These are phyloP conservation scores for Saccharomyces cerevisiae DNA, from an alignment of 805 yeast species.

Conservation along the genomic window DNA sequence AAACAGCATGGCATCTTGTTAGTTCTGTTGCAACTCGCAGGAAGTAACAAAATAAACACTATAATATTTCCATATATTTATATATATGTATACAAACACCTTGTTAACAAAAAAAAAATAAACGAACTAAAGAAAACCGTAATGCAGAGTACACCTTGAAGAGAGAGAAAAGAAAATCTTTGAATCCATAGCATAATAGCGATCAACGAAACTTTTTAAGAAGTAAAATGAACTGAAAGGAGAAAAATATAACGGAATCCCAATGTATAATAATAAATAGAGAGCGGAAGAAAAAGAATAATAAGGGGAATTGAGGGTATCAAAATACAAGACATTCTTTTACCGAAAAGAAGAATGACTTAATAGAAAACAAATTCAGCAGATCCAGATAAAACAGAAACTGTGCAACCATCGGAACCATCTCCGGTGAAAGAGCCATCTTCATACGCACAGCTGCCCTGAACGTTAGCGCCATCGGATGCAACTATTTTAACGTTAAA, in stretches of 20 bases:
- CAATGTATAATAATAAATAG: neutral
- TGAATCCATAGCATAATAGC: neutral
- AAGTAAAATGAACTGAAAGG: neutral
- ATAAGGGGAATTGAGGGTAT: neutral
- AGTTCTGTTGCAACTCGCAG: neutral
- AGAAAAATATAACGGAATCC: neutral
- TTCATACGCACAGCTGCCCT: slow-evolving; percentile 74
- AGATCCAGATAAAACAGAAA: slow-evolving; percentile 44
- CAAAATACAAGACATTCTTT: neutral
- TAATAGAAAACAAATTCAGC: slow-evolving; percentile 48
- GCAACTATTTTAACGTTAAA: slow-evolving; percentile 75
- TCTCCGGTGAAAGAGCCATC: slow-evolving; percentile 60
- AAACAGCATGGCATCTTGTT: neutral
- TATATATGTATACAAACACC: neutral
- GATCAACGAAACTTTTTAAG: neutral
- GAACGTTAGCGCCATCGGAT: slow-evolving; percentile 51
- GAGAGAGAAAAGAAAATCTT: neutral
- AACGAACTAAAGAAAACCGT: neutral
- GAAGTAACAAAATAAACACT: neutral
- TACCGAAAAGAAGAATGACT: neutral
- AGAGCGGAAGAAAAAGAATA: neutral
- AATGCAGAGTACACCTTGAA: neutral
- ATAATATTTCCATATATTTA: neutral
- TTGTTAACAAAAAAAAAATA: neutral
- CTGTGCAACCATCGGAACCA: slow-evolving; percentile 49